Evolutionary conservation across 805 yeast species (phyloP).

Genomic region (Kregervanrija fluxuum): DNA sequence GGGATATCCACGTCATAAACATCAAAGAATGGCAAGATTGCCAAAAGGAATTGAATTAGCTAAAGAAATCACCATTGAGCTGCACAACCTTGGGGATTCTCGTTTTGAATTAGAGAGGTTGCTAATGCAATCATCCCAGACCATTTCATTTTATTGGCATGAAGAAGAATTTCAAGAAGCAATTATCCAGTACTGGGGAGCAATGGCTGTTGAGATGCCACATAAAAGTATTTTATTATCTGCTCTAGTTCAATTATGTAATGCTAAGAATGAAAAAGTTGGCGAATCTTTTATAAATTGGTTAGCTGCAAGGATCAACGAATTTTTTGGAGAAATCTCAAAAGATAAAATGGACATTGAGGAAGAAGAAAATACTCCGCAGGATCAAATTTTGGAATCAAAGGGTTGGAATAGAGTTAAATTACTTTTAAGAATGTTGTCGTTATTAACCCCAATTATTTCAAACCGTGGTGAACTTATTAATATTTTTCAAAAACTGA

Average conservation of each 20-base stretch:
- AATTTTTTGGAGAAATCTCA: conserved; percentile 30
- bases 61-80: conserved; percentile 40
- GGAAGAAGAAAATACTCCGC: conserved; percentile 12
- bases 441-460: conserved; percentile 58
- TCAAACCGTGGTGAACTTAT: conserved; percentile 33
- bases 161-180: conserved; percentile 54
- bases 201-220: conserved; percentile 81
- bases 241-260: conserved; percentile 57
- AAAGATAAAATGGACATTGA: conserved; percentile 6
- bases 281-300: conserved; percentile 65
- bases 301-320: conserved; percentile 58
- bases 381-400: conserved; percentile 22
- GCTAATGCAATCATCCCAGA: conserved; percentile 35
- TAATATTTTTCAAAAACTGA: conserved; percentile 40
- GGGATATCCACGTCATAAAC: background rate
- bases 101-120: conserved; percentile 31
- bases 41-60: conserved; percentile 28
- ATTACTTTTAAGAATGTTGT: conserved; percentile 60
- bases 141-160: conserved; percentile 45
- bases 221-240: conserved; percentile 75
- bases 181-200: conserved; percentile 55
- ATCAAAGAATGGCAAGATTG: conserved; percentile 7
- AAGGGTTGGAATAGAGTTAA: conserved; percentile 71
- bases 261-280: conserved; percentile 53
- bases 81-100: conserved; percentile 45